Conservation (phyloP, 257 asterid genomes). For the Solanum acaule region DNA sequence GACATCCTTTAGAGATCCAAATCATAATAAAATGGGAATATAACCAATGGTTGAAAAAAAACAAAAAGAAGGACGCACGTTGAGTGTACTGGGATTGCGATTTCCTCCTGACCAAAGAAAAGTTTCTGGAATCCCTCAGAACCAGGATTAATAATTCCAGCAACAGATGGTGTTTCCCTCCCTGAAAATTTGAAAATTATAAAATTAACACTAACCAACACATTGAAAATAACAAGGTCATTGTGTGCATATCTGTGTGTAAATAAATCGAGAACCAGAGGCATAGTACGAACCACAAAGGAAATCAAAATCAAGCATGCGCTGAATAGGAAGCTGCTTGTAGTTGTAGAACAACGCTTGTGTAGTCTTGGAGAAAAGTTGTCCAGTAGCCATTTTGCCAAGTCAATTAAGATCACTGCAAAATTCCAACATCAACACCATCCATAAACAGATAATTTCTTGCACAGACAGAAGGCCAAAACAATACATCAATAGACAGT, state of each 20-base stretch:
- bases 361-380: constrained; percentile 82
- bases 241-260: background rate
- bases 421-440: constrained; percentile 14
- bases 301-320: constrained; percentile 99
- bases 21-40: background rate
- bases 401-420: constrained; percentile 26
- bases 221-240: background rate
- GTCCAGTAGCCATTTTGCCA: constrained; percentile 81
- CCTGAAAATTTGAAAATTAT: constrained; percentile 35
- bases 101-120: constrained; percentile 96
- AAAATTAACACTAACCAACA: constrained; percentile 3
- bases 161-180: constrained; percentile 97
- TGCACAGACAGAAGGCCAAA: background rate
- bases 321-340: constrained; percentile 96
- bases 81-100: constrained; percentile 95
- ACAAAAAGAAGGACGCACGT: constrained; percentile 28
- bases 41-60: background rate
- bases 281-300: constrained; percentile 57
- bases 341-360: constrained; percentile 87
- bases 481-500: background rate
- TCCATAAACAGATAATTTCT: background rate
- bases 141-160: constrained; percentile 98
- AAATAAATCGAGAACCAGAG: background rate
- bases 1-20: background rate
- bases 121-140: constrained; percentile 98